A percentile compares a stretch with the other conserved stretches of the same genome.
Conservation (phyloP, 1,139 yeast genomes). For the Yamadazyma spencermartinsiae region DNA sequence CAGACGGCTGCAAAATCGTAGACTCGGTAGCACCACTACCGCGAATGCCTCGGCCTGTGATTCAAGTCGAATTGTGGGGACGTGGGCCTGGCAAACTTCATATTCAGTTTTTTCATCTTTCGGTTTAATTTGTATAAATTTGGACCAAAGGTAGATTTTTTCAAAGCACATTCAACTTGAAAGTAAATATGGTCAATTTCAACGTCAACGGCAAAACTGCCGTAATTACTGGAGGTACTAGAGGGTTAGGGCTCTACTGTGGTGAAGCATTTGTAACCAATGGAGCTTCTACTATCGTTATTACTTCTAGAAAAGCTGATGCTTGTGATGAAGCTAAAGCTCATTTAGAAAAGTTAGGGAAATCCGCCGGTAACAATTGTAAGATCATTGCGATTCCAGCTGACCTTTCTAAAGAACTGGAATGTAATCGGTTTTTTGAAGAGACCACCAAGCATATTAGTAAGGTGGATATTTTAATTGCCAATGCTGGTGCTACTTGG, state of each 20-base stretch:
- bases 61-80: neutral
- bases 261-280: conserved; percentile 65
- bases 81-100: neutral
- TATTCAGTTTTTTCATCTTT: neutral
- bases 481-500: conserved; percentile 85
- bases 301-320: conserved; percentile 64
- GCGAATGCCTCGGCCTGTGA: too few species aligned
- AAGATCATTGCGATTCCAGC: conserved; percentile 58
- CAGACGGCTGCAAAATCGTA: too few species aligned
- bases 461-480: conserved; percentile 63
- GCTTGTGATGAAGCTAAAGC: conserved; percentile 64
- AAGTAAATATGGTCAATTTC: conserved; percentile 37
- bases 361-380: conserved; percentile 40
- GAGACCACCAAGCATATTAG: conserved; percentile 43
- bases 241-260: conserved; percentile 72
- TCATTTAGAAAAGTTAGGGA: conserved; percentile 49
- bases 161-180: neutral
- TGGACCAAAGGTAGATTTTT: neutral
- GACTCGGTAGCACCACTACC: too few species aligned
- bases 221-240: conserved; percentile 75
- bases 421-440: conserved; percentile 47
- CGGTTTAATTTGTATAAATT: neutral
- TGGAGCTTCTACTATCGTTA: conserved; percentile 64
- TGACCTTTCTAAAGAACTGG: conserved; percentile 55
- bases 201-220: conserved; percentile 67